A percentile compares a stretch with the other conserved stretches of the same genome.
These are phyloP conservation scores for Fusarium sp. DNA, from an alignment of 2,329 filamentous ascomycete species.

Conservation along the genomic window DNA sequence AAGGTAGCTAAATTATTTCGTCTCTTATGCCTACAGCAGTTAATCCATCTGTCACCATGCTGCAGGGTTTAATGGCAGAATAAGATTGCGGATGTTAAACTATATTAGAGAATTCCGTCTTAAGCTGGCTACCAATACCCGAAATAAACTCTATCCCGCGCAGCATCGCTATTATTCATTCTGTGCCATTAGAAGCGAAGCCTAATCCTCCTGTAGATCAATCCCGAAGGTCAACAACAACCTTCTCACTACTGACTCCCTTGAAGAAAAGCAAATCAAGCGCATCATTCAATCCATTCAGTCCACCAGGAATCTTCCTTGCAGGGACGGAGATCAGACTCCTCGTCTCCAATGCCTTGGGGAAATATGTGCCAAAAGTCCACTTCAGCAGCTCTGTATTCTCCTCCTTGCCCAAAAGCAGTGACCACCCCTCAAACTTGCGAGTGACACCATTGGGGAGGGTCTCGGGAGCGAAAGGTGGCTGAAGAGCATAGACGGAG, in stretches of 20 bases:
- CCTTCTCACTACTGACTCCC: slow-evolving; percentile 36
- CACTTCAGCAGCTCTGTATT: slow-evolving; percentile 24
- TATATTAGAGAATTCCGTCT: too few relatives aligned
- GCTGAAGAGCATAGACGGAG: slow-evolving; percentile 32
- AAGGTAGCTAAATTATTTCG: too few relatives aligned
- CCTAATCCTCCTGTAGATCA: neutral
- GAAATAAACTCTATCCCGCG: too few relatives aligned
- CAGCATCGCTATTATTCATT: neutral
- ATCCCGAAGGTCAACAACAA: slow-evolving; percentile 30
- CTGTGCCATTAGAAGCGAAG: too few relatives aligned
- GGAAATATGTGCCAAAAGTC: slow-evolving; percentile 34
- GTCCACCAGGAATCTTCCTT: slow-evolving; percentile 30
- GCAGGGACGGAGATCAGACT: slow-evolving; percentile 22
- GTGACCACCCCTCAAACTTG: slow-evolving; percentile 37
- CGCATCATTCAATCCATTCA: slow-evolving; percentile 25
- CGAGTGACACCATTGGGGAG: slow-evolving; percentile 27
- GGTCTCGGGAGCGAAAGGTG: slow-evolving; percentile 25
- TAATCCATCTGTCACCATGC: too few relatives aligned
- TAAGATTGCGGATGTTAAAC: too few relatives aligned
- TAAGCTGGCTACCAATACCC: too few relatives aligned
- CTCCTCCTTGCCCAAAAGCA: slow-evolving; percentile 33
- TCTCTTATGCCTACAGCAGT: too few relatives aligned
- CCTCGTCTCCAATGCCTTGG: slow-evolving; percentile 17
- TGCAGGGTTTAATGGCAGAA: too few relatives aligned
- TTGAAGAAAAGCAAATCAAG: slow-evolving; percentile 24